A percentile compares a stretch with the other conserved stretches of the same genome.
Evolutionary conservation across 352 stramenopile genomes (phyloP).

Genomic region (Phytophthora pseudosyringae): DNA sequence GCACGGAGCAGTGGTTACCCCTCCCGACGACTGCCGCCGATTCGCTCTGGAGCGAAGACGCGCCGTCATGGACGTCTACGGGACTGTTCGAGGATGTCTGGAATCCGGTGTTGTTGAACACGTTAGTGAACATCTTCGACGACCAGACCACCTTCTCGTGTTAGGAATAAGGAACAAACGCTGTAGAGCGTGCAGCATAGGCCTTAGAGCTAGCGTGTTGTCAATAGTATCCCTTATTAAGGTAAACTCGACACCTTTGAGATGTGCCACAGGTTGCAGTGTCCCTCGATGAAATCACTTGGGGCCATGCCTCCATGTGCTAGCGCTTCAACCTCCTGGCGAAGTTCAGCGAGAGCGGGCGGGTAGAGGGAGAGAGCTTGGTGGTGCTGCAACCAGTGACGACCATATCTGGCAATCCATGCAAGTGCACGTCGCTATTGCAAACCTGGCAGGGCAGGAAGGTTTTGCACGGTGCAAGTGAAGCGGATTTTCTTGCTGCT

Average conservation of each 20-base stretch:
- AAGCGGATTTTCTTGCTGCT: constrained; percentile 5
- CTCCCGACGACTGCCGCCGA: constrained; percentile 8
- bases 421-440: neutral
- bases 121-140: constrained; percentile 36
- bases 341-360: constrained; percentile 21
- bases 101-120: constrained; percentile 35
- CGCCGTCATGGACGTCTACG: constrained; percentile 9
- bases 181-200: no score
- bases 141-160: constrained; percentile 33
- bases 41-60: constrained; percentile 22
- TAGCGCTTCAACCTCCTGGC: constrained; percentile 11
- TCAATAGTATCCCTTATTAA: neutral
- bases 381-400: constrained; percentile 14
- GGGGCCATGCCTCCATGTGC: constrained; percentile 6
- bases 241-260: constrained; percentile 9
- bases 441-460: neutral
- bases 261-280: constrained; percentile 7
- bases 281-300: constrained; percentile 4
- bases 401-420: neutral
- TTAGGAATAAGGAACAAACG: constrained; percentile 9
- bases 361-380: neutral
- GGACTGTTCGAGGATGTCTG: constrained; percentile 36
- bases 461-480: neutral
- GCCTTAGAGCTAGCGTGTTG: no score
- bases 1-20: constrained; percentile 33